These are phyloP conservation scores for Ceriops tagal DNA, from an alignment of 345 rosid genomes.

Conservation along the genomic window DNA sequence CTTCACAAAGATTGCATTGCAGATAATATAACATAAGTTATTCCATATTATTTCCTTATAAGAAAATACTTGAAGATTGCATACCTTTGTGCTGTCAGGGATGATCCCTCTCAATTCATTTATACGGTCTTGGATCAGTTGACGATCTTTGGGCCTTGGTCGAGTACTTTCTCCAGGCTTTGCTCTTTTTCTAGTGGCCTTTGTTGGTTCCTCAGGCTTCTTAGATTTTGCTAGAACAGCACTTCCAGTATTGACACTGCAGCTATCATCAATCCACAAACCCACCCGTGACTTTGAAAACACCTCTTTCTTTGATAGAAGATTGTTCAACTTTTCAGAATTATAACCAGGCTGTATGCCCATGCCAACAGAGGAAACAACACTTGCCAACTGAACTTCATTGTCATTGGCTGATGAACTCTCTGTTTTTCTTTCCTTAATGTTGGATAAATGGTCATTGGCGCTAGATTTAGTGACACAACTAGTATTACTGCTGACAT, in stretches of 20 bases:
- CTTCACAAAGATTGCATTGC: too few species aligned
- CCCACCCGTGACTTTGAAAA: conserved; percentile 48
- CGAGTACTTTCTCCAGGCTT: conserved; percentile 80
- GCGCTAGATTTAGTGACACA: conserved; percentile 27
- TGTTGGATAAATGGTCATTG: conserved; percentile 36
- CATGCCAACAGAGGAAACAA: conserved; percentile 33
- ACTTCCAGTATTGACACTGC: conserved; percentile 49
- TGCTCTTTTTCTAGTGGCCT: conserved; percentile 60
- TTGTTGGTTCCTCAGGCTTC: conserved; percentile 53
- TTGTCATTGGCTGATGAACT: conserved; percentile 28
- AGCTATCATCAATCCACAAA: conserved; percentile 73
- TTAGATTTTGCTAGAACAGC: conserved; percentile 26
- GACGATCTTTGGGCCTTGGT: conserved; percentile 95
- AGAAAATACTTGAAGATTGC: conserved; percentile 9
- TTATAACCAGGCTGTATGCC: conserved; percentile 21
- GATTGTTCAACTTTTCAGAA: conserved; percentile 23
- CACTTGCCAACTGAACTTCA: conserved; percentile 22
- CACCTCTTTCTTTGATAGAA: conserved; percentile 24
- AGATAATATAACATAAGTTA: too few species aligned
- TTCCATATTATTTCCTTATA: not conserved
- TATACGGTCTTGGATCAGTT: conserved; percentile 87
- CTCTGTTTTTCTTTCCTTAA: conserved; percentile 50
- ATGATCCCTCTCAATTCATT: conserved; percentile 79
- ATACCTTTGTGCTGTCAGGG: conserved; percentile 83
- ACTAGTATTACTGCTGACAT: conserved; percentile 35